These are phyloP conservation scores for Solanum neorickii DNA, from an alignment of 257 asterid genomes.

Conservation along the genomic window DNA sequence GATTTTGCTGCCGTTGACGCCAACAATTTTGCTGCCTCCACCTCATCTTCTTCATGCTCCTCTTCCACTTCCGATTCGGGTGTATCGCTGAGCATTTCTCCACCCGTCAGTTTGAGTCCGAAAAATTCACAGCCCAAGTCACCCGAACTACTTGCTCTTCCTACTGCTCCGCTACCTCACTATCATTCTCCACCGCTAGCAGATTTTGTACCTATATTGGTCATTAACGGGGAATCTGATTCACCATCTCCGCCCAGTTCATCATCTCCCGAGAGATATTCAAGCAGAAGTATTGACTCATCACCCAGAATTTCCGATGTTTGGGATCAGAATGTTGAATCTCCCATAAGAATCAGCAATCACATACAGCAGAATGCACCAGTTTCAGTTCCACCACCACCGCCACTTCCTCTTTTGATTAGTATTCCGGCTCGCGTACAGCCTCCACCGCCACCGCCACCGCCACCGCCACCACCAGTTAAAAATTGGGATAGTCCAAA, in stretches of 20 bases:
- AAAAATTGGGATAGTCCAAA: slow-evolving; percentile 54
- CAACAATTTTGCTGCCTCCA: slow-evolving; percentile 32
- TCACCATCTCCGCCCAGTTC: slow-evolving; percentile 55
- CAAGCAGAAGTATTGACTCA: slow-evolving; percentile 46
- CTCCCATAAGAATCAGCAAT: slow-evolving; percentile 6
- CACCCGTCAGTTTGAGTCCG: slow-evolving; percentile 60
- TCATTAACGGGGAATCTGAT: slow-evolving; percentile 14
- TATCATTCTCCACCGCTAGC: slow-evolving; percentile 10
- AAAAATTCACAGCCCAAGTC: slow-evolving; percentile 56
- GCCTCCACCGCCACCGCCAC: slow-evolving; percentile 62
- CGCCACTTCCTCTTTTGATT: slow-evolving; percentile 18
- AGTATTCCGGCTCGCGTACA: neutral
- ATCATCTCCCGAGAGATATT: slow-evolving; percentile 50
- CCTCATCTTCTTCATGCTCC: slow-evolving; percentile 55
- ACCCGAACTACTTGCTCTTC: slow-evolving; percentile 73
- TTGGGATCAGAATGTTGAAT: slow-evolving; percentile 23
- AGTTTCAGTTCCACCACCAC: slow-evolving; percentile 15
- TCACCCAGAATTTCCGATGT: slow-evolving; percentile 42
- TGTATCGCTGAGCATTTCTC: slow-evolving; percentile 65
- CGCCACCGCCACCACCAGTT: slow-evolving; percentile 22
- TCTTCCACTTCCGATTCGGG: slow-evolving; percentile 66
- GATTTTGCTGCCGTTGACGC: slow-evolving; percentile 37
- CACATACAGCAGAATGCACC: slow-evolving; percentile 4
- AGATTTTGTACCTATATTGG: neutral
- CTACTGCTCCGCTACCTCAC: slow-evolving; percentile 20